Evolutionary conservation across 331 rosid genomes (phyloP).

Genomic region (Phaseolus coccineus): DNA sequence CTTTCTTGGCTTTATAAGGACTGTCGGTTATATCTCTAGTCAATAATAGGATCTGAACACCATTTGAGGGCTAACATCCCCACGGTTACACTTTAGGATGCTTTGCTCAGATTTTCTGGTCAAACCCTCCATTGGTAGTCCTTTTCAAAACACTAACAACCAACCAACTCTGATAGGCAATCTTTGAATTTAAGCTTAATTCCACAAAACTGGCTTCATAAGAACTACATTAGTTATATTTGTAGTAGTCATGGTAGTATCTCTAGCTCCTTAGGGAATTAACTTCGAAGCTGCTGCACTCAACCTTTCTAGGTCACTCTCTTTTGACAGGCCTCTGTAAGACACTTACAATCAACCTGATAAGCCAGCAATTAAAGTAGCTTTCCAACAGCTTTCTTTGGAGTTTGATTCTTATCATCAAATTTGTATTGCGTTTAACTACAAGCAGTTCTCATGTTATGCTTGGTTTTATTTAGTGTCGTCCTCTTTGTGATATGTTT

Average conservation of each 20-base stretch:
- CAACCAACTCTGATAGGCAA: background rate
- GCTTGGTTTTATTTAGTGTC: too few species aligned
- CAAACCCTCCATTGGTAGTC: background rate
- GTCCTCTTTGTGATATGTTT: too few species aligned
- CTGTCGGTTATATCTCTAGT: background rate
- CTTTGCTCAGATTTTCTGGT: background rate
- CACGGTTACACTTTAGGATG: background rate
- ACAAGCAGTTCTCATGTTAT: background rate
- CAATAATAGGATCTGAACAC: background rate
- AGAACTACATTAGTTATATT: background rate
- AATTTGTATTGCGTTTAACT: background rate
- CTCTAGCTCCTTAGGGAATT: background rate
- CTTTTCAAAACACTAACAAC: background rate
- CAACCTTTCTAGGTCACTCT: background rate
- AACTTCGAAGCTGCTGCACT: background rate
- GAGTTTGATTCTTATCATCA: background rate
- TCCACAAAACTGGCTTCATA: too few species aligned
- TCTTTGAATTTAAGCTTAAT: background rate
- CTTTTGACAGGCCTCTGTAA: background rate
- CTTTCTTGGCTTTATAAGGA: background rate
- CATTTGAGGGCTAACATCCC: background rate
- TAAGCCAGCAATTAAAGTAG: background rate
- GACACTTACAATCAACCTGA: background rate
- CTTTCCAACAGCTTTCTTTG: background rate
- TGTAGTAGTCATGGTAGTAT: too few species aligned